Percentiles rank a stretch among this genome's conserved stretches.
These are phyloP conservation scores for Cercospora nicotianae DNA, from an alignment of 2,329 filamentous ascomycete species.

Conservation along the genomic window DNA sequence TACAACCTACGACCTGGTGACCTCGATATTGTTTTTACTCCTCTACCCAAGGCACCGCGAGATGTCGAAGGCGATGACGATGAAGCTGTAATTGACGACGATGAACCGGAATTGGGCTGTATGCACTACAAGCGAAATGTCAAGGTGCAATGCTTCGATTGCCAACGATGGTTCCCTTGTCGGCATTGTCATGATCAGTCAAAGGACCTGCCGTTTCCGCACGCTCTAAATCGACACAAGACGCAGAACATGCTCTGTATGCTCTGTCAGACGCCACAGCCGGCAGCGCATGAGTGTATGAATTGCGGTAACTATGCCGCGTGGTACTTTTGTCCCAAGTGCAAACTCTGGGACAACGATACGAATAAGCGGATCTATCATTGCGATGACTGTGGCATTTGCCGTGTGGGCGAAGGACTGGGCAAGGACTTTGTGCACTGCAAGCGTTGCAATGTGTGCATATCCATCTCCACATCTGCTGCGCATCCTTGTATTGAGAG, in stretches of 20 bases:
- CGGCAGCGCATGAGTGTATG: constrained; percentile 73
- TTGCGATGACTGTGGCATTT: constrained; percentile 94
- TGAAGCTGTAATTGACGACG: constrained; percentile 35
- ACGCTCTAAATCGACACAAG: constrained; percentile 70
- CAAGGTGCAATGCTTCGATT: constrained; percentile 89
- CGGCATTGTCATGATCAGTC: constrained; percentile 93
- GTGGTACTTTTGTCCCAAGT: constrained; percentile 89
- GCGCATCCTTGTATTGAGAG: constrained; percentile 93
- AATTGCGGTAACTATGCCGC: constrained; percentile 76
- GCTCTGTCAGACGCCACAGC: constrained; percentile 84
- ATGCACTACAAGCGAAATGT: constrained; percentile 94
- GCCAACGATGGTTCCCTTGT: constrained; percentile 90
- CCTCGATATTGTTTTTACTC: constrained; percentile 38
- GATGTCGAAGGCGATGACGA: constrained; percentile 45
- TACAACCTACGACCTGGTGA: constrained; percentile 40
- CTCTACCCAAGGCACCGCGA: constrained; percentile 29
- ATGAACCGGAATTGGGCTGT: constrained; percentile 67
- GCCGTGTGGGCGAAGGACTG: constrained; percentile 82
- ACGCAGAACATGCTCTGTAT: constrained; percentile 98
- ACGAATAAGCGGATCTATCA: constrained; percentile 90
- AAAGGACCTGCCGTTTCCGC: constrained; percentile 52
- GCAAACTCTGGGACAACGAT: constrained; percentile 97
- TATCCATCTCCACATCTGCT: constrained; percentile 79
- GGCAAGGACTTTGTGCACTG: constrained; percentile 98
- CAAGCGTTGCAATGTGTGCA: constrained; percentile 95